Percentiles rank a stretch among this genome's conserved stretches.
Evolutionary conservation across 1,284 basidiomycete genomes (phyloP).

Genomic region (Malassezia slooffiae): DNA sequence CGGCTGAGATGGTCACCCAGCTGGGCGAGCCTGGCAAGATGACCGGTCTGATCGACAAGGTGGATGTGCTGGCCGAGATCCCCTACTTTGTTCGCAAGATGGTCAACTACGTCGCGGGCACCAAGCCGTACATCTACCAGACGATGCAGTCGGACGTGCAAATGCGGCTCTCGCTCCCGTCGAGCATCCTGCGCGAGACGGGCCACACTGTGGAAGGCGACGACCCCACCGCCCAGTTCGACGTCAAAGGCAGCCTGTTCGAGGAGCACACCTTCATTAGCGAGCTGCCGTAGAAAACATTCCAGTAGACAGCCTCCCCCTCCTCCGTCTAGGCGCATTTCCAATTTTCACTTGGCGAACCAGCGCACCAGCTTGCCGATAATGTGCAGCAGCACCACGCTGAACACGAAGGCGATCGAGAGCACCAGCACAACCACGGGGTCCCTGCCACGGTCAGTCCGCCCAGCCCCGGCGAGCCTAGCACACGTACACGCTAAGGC

Average conservation of each 20-base stretch:
- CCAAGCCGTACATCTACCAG: constrained; percentile 87
- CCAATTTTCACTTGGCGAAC: constrained; percentile 68
- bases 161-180: too few species aligned
- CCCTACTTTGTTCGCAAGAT: constrained; percentile 79
- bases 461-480: too few species aligned
- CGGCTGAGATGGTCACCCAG: constrained; percentile 23
- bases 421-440: constrained; percentile 95
- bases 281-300: constrained; percentile 13
- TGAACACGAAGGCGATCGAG: constrained; percentile 92
- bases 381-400: constrained; percentile 98
- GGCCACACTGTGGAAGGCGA: too few species aligned
- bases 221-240: constrained; percentile 10
- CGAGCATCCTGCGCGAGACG: too few species aligned
- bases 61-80: constrained; percentile 90
- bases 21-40: constrained; percentile 27
- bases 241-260: constrained; percentile 63
- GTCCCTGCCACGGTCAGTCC: constrained; percentile 56
- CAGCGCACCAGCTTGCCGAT: constrained; percentile 84
- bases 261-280: constrained; percentile 79
- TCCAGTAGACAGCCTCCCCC: not conserved
- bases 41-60: constrained; percentile 84
- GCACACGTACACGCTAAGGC: constrained; percentile 85
- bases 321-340: not conserved
- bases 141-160: constrained; percentile 73
- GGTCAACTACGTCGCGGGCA: constrained; percentile 78